A percentile compares a stretch with the other conserved stretches of the same genome.
Evolutionary conservation across 768 basidiomycete species (phyloP).

Genomic region (Lentinula sp.): DNA sequence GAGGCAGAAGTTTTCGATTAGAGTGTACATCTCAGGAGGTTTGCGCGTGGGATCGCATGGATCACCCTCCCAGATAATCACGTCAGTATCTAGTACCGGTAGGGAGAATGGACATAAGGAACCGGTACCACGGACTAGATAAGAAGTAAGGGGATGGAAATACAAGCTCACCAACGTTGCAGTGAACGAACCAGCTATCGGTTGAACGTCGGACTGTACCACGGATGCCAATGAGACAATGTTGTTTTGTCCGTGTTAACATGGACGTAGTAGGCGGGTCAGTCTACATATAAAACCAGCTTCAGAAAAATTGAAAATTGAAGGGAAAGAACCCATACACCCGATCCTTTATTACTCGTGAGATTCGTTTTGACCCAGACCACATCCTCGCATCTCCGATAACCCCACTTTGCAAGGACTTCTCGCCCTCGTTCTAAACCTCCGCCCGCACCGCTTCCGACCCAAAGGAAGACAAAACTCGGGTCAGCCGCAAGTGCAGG

Average conservation of each 20-base stretch:
- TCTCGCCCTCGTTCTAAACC: conserved; percentile 91
- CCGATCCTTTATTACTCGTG: conserved; percentile 63
- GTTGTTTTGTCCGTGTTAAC: conserved; percentile 87
- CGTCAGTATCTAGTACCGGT: conserved; percentile 75
- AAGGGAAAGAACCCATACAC: conserved; percentile 38
- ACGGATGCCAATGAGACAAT: conserved; percentile 95
- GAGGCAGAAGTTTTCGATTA: conserved; percentile 97
- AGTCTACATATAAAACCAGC: conserved; percentile 38
- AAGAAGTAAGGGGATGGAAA: not conserved
- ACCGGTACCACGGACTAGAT: conserved; percentile 11
- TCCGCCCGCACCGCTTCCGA: conserved; percentile 84
- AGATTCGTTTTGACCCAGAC: conserved; percentile 96
- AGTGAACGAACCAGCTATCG: conserved; percentile 96
- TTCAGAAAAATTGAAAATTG: not conserved
- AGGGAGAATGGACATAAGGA: not conserved
- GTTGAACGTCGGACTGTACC: conserved; percentile 94
- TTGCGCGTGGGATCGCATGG: conserved; percentile 74
- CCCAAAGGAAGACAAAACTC: conserved; percentile 94
- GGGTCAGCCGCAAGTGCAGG: conserved; percentile 84
- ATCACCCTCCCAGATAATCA: conserved; percentile 96
- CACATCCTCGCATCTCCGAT: conserved; percentile 93
- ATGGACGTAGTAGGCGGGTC: conserved; percentile 84
- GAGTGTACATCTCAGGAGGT: conserved; percentile 92
- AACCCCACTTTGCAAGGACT: conserved; percentile 90
- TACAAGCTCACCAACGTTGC: conserved; percentile 77